Evolutionary conservation across 1,139 yeast species (phyloP).

Genomic region (Blastobotrys raffinosifermentans): DNA sequence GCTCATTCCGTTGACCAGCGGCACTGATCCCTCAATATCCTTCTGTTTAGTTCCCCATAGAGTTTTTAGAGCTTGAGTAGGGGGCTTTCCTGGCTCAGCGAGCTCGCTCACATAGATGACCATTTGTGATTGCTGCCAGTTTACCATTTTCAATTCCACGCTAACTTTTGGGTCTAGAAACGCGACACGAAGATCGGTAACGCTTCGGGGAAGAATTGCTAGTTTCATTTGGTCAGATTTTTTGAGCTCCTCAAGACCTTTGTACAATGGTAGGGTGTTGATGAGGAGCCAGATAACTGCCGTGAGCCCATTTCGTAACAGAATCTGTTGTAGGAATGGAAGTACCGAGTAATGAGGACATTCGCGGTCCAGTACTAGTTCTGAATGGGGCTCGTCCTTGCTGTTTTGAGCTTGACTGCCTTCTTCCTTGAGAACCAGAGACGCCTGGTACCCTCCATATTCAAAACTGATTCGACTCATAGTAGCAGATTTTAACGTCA

Average conservation of each 20-base stretch:
- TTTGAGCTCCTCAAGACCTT: conserved; percentile 19
- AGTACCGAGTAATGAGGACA: conserved; percentile 25
- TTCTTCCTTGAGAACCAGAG: conserved; percentile 14
- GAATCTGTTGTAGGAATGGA: conserved; percentile 22
- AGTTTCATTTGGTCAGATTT: conserved; percentile 2
- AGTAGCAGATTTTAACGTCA: conserved; percentile 25
- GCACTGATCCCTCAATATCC: conserved; percentile 20
- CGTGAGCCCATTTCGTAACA: conserved; percentile 23
- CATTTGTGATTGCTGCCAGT: conserved; percentile 2
- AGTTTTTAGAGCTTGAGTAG: conserved; percentile 5
- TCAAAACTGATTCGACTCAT: conserved; percentile 26
- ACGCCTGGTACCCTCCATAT: conserved; percentile 22
- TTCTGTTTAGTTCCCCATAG: conserved; percentile 9
- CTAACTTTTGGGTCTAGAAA: conserved; percentile 6
- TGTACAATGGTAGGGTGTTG: conserved; percentile 25
- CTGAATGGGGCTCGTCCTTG: conserved; percentile 5
- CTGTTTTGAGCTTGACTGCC: neutral
- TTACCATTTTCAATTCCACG: conserved; percentile 7
- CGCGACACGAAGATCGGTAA: conserved; percentile 16
- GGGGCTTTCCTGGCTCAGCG: conserved; percentile 2
- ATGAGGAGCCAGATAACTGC: conserved; percentile 27
- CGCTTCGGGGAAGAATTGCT: conserved; percentile 15
- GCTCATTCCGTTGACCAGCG: conserved; percentile 25
- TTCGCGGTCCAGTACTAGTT: conserved; percentile 16
- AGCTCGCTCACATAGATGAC: conserved; percentile 9